Conservation (phyloP, 129 eudicot genomes). For the Rutidosis leptorrhynchoides region DNA sequence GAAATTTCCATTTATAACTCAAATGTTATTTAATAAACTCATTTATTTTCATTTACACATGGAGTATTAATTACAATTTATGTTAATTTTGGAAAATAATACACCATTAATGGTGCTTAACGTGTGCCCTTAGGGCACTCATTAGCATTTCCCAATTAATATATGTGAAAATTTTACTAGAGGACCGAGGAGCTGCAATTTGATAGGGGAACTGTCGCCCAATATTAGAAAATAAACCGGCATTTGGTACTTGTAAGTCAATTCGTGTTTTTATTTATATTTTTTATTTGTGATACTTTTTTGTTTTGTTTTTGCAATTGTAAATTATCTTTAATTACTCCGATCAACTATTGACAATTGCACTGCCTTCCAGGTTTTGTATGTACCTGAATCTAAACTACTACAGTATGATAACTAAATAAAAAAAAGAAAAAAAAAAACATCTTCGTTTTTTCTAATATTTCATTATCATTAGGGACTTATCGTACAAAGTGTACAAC, state of each 20-base stretch:
- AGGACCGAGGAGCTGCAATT: slow-evolving; percentile 79
- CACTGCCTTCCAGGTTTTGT: slow-evolving; percentile 96
- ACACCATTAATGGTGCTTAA: too few species aligned
- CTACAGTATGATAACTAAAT: neutral
- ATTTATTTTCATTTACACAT: too few species aligned
- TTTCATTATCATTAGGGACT: slow-evolving; percentile 50
- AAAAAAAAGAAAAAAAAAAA: neutral
- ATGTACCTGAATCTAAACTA: slow-evolving; percentile 36
- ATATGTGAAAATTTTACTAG: slow-evolving; percentile 36
- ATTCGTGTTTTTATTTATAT: neutral
- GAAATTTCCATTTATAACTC: too few species aligned
- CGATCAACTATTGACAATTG: slow-evolving; percentile 85
- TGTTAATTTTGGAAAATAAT: too few species aligned
- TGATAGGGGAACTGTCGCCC: slow-evolving; percentile 73
- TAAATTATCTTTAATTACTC: slow-evolving; percentile 13
- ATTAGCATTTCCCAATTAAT: too few species aligned
- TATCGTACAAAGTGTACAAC: slow-evolving; percentile 88
- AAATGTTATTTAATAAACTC: too few species aligned
- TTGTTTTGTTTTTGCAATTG: neutral
- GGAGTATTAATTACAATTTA: too few species aligned
- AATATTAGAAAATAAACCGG: slow-evolving; percentile 95
- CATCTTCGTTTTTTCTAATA: neutral
- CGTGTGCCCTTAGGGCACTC: too few species aligned
- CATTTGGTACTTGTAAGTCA: slow-evolving; percentile 96
- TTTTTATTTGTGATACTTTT: neutral